A percentile compares a stretch with the other conserved stretches of the same genome.
These are phyloP conservation scores for Leishmania mexicana DNA, from an alignment of 208 protist species.

Conservation along the genomic window DNA sequence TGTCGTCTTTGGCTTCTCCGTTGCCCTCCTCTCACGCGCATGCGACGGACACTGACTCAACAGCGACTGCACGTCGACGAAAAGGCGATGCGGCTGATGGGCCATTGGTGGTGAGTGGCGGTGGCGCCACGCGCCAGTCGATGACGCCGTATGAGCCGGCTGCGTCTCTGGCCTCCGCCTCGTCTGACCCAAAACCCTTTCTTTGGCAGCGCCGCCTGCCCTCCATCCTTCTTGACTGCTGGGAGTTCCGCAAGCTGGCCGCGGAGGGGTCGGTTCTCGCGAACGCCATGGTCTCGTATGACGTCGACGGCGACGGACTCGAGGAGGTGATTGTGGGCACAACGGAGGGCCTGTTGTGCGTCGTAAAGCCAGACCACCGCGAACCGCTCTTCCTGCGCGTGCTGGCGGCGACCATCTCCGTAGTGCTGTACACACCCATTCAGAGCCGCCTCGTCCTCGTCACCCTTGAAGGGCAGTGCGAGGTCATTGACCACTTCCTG, in stretches of 20 bases:
- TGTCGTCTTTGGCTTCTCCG: neutral
- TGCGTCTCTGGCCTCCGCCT: neutral
- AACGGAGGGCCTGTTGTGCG: constrained; percentile 76
- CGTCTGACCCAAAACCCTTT: constrained; percentile 22
- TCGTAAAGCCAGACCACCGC: constrained; percentile 77
- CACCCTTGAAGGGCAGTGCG: constrained; percentile 89
- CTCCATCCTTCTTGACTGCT: constrained; percentile 78
- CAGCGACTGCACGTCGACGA: neutral
- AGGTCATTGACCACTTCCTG: constrained; percentile 79
- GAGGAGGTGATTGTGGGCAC: constrained; percentile 88
- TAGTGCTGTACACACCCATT: constrained; percentile 71
- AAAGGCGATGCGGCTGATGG: neutral
- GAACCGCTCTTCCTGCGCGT: constrained; percentile 59
- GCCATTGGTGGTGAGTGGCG: neutral
- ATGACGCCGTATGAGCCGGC: neutral
- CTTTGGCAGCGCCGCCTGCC: constrained; percentile 38
- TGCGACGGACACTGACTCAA: neutral
- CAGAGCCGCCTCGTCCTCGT: constrained; percentile 65
- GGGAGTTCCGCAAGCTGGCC: constrained; percentile 84
- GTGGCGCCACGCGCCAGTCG: neutral
- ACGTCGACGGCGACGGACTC: constrained; percentile 82
- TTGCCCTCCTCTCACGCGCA: neutral
- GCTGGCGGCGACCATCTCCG: constrained; percentile 81
- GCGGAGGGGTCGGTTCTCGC: constrained; percentile 82
- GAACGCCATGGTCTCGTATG: constrained; percentile 73